Percentiles rank a stretch among this genome's conserved stretches.
Conservation (phyloP, 2,329 filamentous ascomycete genomes). For the Coniosporium tulheliwenetii region DNA sequence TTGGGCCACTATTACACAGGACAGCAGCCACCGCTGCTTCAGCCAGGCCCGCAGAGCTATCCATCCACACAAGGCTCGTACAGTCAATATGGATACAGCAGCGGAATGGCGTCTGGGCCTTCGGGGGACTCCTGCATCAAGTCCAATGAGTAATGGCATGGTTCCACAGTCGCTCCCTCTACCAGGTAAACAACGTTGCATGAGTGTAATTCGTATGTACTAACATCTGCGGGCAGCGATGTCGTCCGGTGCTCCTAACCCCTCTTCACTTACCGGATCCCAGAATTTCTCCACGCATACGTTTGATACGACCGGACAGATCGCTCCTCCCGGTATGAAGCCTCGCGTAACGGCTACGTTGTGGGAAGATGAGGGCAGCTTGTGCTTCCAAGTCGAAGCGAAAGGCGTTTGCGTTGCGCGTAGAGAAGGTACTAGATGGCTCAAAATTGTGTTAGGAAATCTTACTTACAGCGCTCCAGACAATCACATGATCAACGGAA, state of each 20-base stretch:
- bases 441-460: not conserved
- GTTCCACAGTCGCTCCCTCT: conserved; percentile 59
- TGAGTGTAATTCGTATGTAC: not conserved
- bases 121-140: conserved; percentile 51
- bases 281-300: conserved; percentile 34
- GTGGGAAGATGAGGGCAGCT: conserved; percentile 95
- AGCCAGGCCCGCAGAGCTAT: conserved; percentile 57
- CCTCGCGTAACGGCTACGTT: conserved; percentile 89
- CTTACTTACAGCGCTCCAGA: conserved; percentile 35
- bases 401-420: conserved; percentile 91
- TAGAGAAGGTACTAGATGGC: conserved; percentile 54
- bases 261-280: conserved; percentile 7
- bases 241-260: conserved; percentile 5
- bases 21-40: conserved; percentile 57
- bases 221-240: conserved; percentile 3
- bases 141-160: conserved; percentile 49
- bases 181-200: conserved; percentile 22
- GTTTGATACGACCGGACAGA: conserved; percentile 81
- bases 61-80: conserved; percentile 41
- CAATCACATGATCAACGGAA: conserved; percentile 99
- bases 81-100: conserved; percentile 57
- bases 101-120: conserved; percentile 61
- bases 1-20: conserved; percentile 68
- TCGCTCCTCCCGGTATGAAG: conserved; percentile 88
- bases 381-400: conserved; percentile 96